Base-by-base conservation (phyloP, 345 rosid species). In the Gossypium anomalum region DNA sequence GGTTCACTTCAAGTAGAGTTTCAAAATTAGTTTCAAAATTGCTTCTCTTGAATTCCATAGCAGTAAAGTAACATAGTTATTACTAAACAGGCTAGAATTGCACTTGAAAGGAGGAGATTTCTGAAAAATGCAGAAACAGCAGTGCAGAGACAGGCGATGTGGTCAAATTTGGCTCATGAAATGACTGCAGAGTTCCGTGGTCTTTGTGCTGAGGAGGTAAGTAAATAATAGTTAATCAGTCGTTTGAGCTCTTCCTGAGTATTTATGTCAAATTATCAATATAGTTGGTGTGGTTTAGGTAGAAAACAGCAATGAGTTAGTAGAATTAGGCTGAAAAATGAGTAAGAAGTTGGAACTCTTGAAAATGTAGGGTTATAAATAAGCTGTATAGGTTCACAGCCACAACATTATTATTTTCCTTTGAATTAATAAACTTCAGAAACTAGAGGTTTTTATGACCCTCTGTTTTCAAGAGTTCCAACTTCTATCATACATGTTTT, bases 141-240 rank as follows among this genome's bases (percentile, higher is more conserved):
- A 2, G 98, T 93, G 12, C 98, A 93, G 52, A 91, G 94, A 75
- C 99, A 95, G 78, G 97, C 94, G 15, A 95, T 89, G 97, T 95
- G 98, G 99, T 93, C 99, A 73, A 93, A 86, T 84, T 85, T 95
- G 85, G 97, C 99, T 64, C 98, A 95, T 85, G 98, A 95, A 86
- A 93, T 95, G 99, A 95, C 99, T 73, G 99, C 97, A 67, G 99
- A 95, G 78, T 95, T 95, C 78, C 96, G 99, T 86, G 94, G 99
- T 76, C 93, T 95, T 73, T 95, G 99, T 86, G 99, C 99, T 65
- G 99, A 95, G 83, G 99, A 95, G 98, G 99, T 95, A 80, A 65
- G 74, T 58, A 22, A 52, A 56, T 76, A 73, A 71, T 62, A 17
- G 47, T 64, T 38, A 41, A 68, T 25, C 45, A 49, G n/a, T 55